Base-by-base conservation (phyloP, 1,139 yeast species). In the Spathaspora sp. region DNA sequence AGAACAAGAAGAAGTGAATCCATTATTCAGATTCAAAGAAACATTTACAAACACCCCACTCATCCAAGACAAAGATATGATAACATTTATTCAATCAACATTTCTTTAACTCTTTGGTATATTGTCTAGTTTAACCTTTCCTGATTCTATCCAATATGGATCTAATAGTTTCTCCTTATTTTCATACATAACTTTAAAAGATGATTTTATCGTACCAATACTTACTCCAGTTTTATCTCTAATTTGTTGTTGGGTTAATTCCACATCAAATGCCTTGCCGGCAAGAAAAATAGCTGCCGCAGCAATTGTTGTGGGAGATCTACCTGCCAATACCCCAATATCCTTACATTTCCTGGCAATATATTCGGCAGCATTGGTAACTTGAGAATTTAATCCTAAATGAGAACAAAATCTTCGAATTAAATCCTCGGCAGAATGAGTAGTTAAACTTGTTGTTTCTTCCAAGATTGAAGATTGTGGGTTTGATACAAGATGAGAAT, bases 211-310 rank as follows among this genome's bases (percentile, higher is more conserved):
- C 0, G 98, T 93, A 54, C 98, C 97, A 61, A 91, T 98, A 59
- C 96, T 88, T 17, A 93, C 98, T 54, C 97, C 98, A n/a, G 97
- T 82, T 57, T 88, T 88, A 56, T 89, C 96, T 8, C 96, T 88
- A 49, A 93, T 91, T 59, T 82, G 86, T 1, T 86, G 73, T 1
- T 96, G 93, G 5, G 87, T 72, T 44, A 73, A 60, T 40, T 81
- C 84, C 6, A 38, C 39, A 3, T 78, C 84, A 38, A 88, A 88
- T 18, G 91, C 70, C n/a, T 86, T 72, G 6, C 93, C 88, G 2
- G 97, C 89, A 86, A 93, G 84, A 67, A 89, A 93, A 45, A 93
- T 91, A 3, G 95, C 96, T 0, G 97, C 95, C 7, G 98, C 98
- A 0, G 98, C 97, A 59, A 93, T 89, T 33, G 98, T 91, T 43